Conservation (phyloP, 768 basidiomycete genomes). For the Mycena polygramma region DNA sequence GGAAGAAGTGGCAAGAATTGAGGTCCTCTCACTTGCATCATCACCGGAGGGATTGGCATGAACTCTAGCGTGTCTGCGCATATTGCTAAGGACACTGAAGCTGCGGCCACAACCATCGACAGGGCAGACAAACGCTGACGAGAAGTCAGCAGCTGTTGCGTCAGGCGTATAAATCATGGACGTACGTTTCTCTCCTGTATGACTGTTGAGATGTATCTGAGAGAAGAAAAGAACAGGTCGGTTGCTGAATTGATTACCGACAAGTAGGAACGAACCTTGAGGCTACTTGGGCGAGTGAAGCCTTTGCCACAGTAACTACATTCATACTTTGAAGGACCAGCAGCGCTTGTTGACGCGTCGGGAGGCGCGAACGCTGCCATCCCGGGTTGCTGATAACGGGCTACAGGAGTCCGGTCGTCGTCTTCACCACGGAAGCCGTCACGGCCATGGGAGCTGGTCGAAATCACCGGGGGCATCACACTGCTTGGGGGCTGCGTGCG, state of each 20-base stretch:
- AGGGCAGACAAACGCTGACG: conserved; percentile 80
- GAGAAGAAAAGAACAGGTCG: conserved; percentile 16
- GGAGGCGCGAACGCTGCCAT: conserved; percentile 32
- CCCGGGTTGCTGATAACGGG: conserved; percentile 40
- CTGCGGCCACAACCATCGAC: conserved; percentile 82
- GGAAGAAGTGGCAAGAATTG: conserved; percentile 40
- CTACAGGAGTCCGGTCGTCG: conserved; percentile 53
- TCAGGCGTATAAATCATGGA: conserved; percentile 32
- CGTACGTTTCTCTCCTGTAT: conserved; percentile 89
- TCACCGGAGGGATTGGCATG: conserved; percentile 56
- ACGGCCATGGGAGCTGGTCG: conserved; percentile 17
- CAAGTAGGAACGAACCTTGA: conserved; percentile 65
- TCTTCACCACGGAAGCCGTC: conserved; percentile 43
- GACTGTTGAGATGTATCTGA: conserved; percentile 87
- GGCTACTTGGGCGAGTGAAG: conserved; percentile 86
- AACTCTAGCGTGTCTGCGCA: conserved; percentile 87
- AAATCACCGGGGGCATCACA: conserved; percentile 29
- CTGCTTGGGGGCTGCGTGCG: conserved; percentile 19
- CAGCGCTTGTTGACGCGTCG: conserved; percentile 29
- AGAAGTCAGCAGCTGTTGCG: conserved; percentile 16
- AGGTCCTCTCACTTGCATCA: conserved; percentile 3
- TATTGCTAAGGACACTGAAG: conserved; percentile 91
- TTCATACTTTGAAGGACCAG: conserved; percentile 69
- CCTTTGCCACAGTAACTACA: conserved; percentile 85
- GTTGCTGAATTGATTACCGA: conserved; percentile 24